Percentiles rank a stretch among this genome's conserved stretches.
phyloP scores from a whole-genome alignment of 1,284 basidiomycete species.

The Coniophora puteana region DNA sequence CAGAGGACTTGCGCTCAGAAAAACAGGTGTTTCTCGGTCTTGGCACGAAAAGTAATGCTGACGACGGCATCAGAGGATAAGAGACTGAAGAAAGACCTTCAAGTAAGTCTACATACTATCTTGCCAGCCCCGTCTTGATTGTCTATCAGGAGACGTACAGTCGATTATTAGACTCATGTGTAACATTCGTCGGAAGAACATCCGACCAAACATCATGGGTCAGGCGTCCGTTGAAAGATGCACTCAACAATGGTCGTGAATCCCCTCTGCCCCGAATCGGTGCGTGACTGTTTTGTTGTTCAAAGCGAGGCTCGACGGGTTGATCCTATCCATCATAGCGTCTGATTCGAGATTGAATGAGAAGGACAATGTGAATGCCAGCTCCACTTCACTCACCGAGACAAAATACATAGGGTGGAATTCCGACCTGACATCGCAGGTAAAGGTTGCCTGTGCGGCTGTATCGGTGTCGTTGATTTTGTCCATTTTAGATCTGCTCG shows the following conservation, averaged over 20 bases:
- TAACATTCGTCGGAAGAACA: constrained; percentile 70
- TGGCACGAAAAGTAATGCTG: constrained; percentile 84
- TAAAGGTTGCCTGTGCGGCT: constrained; percentile 19
- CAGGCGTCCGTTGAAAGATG: constrained; percentile 61
- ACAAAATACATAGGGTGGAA: constrained; percentile 36
- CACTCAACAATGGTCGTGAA: constrained; percentile 60
- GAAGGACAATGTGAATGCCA: constrained; percentile 40
- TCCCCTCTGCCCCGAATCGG: constrained; percentile 59
- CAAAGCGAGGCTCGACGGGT: no score
- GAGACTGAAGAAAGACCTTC: constrained; percentile 85
- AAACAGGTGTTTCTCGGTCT: constrained; percentile 71
- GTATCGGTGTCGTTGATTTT: constrained; percentile 1
- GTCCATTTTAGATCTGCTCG: constrained; percentile 53
- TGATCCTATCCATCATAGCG: no score
- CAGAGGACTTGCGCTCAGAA: constrained; percentile 5
- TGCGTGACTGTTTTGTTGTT: constrained; percentile 14
- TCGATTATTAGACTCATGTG: constrained; percentile 82
- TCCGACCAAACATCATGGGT: constrained; percentile 82
- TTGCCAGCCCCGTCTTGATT: not conserved
- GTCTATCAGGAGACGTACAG: constrained; percentile 69
- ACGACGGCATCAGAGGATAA: constrained; percentile 90
- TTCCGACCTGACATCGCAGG: constrained; percentile 52
- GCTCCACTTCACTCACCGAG: constrained; percentile 40
- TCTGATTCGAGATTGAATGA: constrained; percentile 51
- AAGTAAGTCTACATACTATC: constrained; percentile 51